Evolutionary conservation across 2,329 filamentous ascomycete species (phyloP).

Genomic region (Trichoderma brevicompactum): DNA sequence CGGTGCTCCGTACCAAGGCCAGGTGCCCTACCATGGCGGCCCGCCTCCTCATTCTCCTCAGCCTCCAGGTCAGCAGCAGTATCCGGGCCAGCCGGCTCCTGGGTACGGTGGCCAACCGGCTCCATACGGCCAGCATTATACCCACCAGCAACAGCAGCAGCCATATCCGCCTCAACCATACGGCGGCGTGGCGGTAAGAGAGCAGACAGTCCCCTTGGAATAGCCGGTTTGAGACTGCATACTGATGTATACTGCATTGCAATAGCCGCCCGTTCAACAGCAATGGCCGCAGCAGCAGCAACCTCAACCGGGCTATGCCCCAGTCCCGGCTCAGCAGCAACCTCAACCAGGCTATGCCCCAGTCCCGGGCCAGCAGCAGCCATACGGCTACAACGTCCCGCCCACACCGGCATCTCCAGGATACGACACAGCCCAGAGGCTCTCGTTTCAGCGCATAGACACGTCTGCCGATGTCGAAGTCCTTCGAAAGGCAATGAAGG

Average conservation of each 20-base stretch:
- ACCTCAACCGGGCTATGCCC: constrained; percentile 14
- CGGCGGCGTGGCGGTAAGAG: constrained; percentile 4
- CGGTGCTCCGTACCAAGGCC: neutral
- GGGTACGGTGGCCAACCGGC: neutral
- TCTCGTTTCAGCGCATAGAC: constrained; percentile 36
- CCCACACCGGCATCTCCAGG: constrained; percentile 39
- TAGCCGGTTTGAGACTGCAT: neutral
- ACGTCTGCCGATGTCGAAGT: constrained; percentile 39
- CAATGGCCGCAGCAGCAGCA: neutral
- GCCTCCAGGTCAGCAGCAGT: constrained; percentile 3
- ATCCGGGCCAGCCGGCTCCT: neutral
- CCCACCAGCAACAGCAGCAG: constrained; percentile 6
- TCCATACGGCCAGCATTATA: constrained; percentile 6
- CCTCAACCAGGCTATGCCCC: constrained; percentile 11
- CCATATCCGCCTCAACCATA: neutral
- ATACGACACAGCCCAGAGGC: constrained; percentile 39
- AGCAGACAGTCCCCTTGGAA: too few species aligned
- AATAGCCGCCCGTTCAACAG: constrained; percentile 27
- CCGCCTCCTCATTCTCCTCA: neutral
- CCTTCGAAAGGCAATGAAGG: constrained; percentile 44
- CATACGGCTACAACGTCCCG: constrained; percentile 13
- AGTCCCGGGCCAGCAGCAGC: neutral
- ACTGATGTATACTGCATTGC: neutral
- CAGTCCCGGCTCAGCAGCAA: neutral
- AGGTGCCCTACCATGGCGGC: too few species aligned